phyloP scores from a whole-genome alignment of 2,329 filamentous ascomycete genomes.

The Calonectria crousiana region DNA sequence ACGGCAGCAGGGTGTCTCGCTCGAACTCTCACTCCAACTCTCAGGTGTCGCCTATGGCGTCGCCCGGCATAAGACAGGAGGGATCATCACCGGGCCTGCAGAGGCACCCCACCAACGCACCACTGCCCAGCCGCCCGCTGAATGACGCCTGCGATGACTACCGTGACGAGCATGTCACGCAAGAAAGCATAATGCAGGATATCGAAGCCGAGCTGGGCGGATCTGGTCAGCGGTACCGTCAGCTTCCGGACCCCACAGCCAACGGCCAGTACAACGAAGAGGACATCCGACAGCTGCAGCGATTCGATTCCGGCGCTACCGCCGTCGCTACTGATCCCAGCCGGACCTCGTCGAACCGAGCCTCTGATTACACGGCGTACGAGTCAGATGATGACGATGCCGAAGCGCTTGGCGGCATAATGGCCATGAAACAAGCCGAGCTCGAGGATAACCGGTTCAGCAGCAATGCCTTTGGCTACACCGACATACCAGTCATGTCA shows the following conservation, averaged over 20 bases:
- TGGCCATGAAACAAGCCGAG: conserved; percentile 87
- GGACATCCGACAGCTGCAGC: conserved; percentile 60
- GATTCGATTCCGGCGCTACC: conserved; percentile 64
- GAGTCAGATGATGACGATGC: conserved; percentile 80
- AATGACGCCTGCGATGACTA: conserved; percentile 54
- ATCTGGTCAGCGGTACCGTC: conserved; percentile 48
- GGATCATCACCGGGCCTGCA: conserved; percentile 61
- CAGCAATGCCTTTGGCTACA: conserved; percentile 46
- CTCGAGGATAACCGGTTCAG: conserved; percentile 74
- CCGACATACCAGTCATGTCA: conserved; percentile 46
- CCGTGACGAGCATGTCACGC: conserved; percentile 55
- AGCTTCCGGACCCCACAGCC: conserved; percentile 51
- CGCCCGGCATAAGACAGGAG: conserved; percentile 57
- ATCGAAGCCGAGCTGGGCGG: conserved; percentile 67
- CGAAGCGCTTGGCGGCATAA: conserved; percentile 85
- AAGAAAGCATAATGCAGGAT: conserved; percentile 69
- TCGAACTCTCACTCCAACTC: conserved; percentile 67
- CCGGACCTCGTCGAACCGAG: conserved; percentile 37
- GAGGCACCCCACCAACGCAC: conserved; percentile 71
- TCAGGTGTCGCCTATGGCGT: conserved; percentile 60
- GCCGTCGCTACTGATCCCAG: conserved; percentile 50
- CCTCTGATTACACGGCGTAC: conserved; percentile 33
- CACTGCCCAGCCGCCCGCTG: conserved; percentile 67
- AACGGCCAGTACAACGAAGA: conserved; percentile 63
- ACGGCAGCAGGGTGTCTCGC: conserved; percentile 58